Percentiles rank a stretch among this genome's conserved stretches.
These are phyloP conservation scores for Gonium pectorale DNA, from an alignment of 139 green algal genomes.

Conservation along the genomic window DNA sequence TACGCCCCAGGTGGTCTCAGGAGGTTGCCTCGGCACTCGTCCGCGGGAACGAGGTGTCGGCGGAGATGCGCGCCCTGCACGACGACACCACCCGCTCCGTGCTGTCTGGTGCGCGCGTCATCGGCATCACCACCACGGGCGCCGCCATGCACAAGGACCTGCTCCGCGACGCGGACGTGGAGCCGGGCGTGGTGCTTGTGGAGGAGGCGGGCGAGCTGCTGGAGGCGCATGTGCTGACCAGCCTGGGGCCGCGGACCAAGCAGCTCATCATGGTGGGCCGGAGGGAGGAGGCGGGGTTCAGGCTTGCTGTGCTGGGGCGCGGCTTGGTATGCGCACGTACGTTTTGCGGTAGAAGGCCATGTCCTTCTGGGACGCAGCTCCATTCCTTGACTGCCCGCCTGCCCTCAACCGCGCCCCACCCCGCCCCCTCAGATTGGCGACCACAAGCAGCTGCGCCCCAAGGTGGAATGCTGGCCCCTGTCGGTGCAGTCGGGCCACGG, in stretches of 20 bases:
- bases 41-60: constrained; percentile 17
- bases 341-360: too few species aligned
- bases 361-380: too few species aligned
- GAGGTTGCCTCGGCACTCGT: constrained; percentile 33
- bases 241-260: constrained; percentile 65
- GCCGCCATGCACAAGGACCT: constrained; percentile 57
- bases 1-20: constrained; percentile 11
- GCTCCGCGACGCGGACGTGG: constrained; percentile 33
- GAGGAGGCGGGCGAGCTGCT: constrained; percentile 88
- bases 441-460: constrained; percentile 85
- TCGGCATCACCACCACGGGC: constrained; percentile 65
- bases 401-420: neutral
- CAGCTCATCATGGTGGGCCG: constrained; percentile 77
- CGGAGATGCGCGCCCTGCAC: constrained; percentile 44
- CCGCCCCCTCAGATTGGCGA: constrained; percentile 62
- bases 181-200: constrained; percentile 72
- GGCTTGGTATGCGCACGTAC: too few species aligned
- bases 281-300: neutral
- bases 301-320: too few species aligned
- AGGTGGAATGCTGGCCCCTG: constrained; percentile 76
- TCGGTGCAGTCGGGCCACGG: constrained; percentile 62
- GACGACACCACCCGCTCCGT: constrained; percentile 9
- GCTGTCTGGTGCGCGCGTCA: constrained; percentile 38
- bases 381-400: neutral
- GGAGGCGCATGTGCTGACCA: constrained; percentile 81